Conservation (phyloP, 495 filamentous ascomycete genomes). For the Xylaria curta region DNA sequence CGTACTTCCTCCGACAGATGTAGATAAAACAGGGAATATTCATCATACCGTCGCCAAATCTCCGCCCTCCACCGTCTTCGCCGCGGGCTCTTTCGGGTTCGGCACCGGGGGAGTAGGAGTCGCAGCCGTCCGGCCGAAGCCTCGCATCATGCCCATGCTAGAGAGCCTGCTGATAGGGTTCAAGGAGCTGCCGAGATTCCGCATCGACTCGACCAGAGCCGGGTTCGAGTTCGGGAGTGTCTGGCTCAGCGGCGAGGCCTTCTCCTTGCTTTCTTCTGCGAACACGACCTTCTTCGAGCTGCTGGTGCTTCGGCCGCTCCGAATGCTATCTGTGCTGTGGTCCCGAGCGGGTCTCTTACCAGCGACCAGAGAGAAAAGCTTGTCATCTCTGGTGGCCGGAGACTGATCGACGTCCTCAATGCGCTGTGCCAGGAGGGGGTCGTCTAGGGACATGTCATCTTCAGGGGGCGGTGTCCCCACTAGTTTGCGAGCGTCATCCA, state of each 20-base stretch:
- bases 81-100: slow-evolving; percentile 34
- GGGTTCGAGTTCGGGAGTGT: slow-evolving; percentile 54
- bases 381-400: slow-evolving; percentile 57
- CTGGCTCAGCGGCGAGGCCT: slow-evolving; percentile 33
- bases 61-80: slow-evolving; percentile 49
- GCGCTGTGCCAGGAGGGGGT: slow-evolving; percentile 52
- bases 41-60: slow-evolving; percentile 56
- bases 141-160: slow-evolving; percentile 71
- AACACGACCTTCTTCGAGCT: slow-evolving; percentile 60
- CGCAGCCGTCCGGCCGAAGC: slow-evolving; percentile 67
- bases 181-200: slow-evolving; percentile 79
- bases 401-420: slow-evolving; percentile 44
- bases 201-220: slow-evolving; percentile 77
- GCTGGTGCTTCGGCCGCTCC: slow-evolving; percentile 60
- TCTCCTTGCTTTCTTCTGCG: slow-evolving; percentile 47
- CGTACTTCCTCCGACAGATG: not conserved
- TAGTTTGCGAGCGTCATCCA: slow-evolving; percentile 89
- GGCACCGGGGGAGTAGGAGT: slow-evolving; percentile 39
- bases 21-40: not conserved
- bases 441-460: slow-evolving; percentile 60
- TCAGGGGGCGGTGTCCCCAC: slow-evolving; percentile 71
- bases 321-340: slow-evolving; percentile 76
- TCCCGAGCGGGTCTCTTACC: slow-evolving; percentile 69
- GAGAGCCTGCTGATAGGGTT: slow-evolving; percentile 83
- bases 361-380: slow-evolving; percentile 66